Evolutionary conservation across 345 rosid species (phyloP).

Genomic region (Garcia nutans): DNA sequence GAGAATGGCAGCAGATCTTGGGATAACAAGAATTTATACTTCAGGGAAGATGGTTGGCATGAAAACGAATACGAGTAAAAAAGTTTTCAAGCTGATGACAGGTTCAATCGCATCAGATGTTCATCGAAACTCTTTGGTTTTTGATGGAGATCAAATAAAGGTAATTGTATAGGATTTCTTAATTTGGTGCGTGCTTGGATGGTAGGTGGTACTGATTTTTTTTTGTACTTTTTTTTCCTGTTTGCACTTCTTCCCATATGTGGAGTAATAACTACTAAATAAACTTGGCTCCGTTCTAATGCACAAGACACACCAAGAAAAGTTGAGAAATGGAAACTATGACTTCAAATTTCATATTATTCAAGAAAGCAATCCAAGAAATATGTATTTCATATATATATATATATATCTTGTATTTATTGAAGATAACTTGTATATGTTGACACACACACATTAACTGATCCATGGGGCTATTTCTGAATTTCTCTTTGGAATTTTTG

Average conservation of each 20-base stretch:
- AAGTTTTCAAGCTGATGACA: slow-evolving; percentile 76
- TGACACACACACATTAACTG: neutral
- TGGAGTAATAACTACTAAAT: neutral
- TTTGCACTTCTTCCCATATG: neutral
- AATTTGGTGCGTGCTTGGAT: slow-evolving; percentile 2
- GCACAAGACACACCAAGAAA: neutral
- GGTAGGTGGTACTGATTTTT: neutral
- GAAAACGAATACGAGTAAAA: slow-evolving; percentile 77
- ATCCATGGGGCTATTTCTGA: neutral
- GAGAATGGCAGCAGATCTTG: slow-evolving; percentile 98
- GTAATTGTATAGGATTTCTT: slow-evolving; percentile 35
- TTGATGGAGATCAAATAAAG: slow-evolving; percentile 71
- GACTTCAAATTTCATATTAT: neutral
- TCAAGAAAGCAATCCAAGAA: neutral
- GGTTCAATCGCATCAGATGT: slow-evolving; percentile 71
- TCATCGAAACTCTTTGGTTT: slow-evolving; percentile 60
- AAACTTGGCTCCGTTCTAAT: neutral
- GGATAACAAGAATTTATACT: slow-evolving; percentile 67
- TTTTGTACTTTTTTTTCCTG: neutral
- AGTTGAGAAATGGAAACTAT: neutral
- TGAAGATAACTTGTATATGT: neutral
- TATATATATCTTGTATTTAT: neutral
- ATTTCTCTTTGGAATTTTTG: neutral
- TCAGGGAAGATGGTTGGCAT: slow-evolving; percentile 86
- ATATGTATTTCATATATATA: neutral